Evolutionary conservation across 306 rosid genomes (phyloP).

Genomic region (Pachyrhizus erosus): DNA sequence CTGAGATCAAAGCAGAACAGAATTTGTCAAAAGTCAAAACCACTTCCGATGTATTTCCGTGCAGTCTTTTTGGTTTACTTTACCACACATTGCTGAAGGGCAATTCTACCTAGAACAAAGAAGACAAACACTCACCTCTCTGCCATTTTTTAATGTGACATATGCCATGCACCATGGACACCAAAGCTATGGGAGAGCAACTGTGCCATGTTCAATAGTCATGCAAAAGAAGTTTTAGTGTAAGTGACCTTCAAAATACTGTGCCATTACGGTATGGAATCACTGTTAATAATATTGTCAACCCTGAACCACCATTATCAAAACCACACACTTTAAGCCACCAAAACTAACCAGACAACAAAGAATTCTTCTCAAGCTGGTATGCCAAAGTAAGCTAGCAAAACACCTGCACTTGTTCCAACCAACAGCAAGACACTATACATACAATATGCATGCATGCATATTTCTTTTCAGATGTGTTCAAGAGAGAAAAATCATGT

Average conservation of each 20-base stretch:
- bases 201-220: background rate
- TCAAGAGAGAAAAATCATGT: constrained; percentile 10
- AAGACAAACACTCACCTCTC: background rate
- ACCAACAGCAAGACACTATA: background rate
- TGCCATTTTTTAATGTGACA: background rate
- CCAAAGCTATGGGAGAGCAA: background rate
- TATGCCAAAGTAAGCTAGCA: constrained; percentile 5
- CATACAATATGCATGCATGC: constrained; percentile 8
- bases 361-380: background rate
- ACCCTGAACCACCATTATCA: constrained; percentile 18
- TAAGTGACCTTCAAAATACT: background rate
- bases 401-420: background rate
- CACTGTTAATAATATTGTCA: background rate
- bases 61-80: background rate
- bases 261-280: background rate
- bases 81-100: constrained; percentile 4
- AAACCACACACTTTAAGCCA: constrained; percentile 16
- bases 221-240: background rate
- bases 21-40: background rate
- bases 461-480: constrained; percentile 12
- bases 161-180: background rate
- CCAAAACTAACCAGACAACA: constrained; percentile 2
- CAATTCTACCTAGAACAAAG: background rate
- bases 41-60: background rate
- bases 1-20: background rate